These are phyloP conservation scores for Arthrobotrys iridis DNA, from an alignment of 2,329 filamentous ascomycete genomes.

Conservation along the genomic window DNA sequence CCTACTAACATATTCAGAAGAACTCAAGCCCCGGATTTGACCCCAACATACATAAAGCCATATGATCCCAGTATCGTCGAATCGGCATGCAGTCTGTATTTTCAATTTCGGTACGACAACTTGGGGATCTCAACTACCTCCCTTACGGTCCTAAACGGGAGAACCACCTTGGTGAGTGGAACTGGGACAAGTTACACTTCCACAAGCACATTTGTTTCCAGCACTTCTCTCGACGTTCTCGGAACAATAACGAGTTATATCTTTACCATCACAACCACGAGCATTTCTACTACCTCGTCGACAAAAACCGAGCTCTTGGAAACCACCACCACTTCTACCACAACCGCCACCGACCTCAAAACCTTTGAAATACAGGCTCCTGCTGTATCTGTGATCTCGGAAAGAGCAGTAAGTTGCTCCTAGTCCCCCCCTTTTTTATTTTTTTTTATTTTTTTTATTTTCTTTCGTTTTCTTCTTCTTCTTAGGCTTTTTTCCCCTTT, in stretches of 20 bases:
- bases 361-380: no score
- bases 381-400: no score
- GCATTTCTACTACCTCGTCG: neutral
- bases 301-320: neutral
- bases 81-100: conserved; percentile 9
- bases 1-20: neutral
- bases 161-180: neutral
- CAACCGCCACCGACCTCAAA: neutral
- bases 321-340: neutral
- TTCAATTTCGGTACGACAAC: neutral
- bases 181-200: neutral
- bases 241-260: conserved; percentile 15
- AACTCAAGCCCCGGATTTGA: conserved; percentile 1
- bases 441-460: no score
- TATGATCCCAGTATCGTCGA: conserved; percentile 25
- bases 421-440: neutral
- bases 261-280: conserved; percentile 2
- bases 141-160: conserved; percentile 12
- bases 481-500: no score
- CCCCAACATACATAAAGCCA: neutral
- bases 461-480: no score
- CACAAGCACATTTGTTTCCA: neutral
- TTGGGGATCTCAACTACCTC: conserved; percentile 2
- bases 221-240: conserved; percentile 5
- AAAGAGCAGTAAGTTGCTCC: neutral